Conservation (phyloP, 345 rosid genomes). For the Bruguiera gymnorhiza region DNA sequence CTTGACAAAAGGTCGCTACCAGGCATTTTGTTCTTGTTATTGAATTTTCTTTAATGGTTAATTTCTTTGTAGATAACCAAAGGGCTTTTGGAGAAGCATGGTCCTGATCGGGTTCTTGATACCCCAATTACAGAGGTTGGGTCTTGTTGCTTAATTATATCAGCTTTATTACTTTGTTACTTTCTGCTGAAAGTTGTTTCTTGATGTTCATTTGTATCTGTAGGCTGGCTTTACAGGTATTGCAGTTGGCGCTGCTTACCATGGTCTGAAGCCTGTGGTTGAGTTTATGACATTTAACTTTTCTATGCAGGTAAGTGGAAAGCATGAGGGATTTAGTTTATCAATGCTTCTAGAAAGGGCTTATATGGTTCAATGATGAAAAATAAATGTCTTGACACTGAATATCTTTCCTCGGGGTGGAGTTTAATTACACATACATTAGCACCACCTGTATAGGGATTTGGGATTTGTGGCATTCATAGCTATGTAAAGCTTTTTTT, state of each 20-base stretch:
- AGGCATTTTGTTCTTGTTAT: background rate
- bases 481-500: background rate
- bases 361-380: too few relatives aligned
- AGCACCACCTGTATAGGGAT: too few relatives aligned
- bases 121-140: constrained; percentile 93
- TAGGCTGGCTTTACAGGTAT: constrained; percentile 98
- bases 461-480: background rate
- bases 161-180: background rate
- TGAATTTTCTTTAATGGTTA: constrained; percentile 7
- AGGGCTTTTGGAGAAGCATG: constrained; percentile 82
- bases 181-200: background rate
- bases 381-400: too few relatives aligned
- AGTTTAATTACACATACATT: background rate
- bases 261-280: constrained; percentile 77
- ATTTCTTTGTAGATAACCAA: constrained; percentile 50
- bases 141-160: constrained; percentile 3
- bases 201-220: constrained; percentile 12
- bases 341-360: too few relatives aligned
- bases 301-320: constrained; percentile 74
- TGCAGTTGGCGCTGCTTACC: constrained; percentile 94
- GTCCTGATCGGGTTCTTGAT: constrained; percentile 88
- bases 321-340: too few relatives aligned
- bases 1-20: background rate
- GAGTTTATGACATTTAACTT: constrained; percentile 97
- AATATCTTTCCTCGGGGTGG: background rate